A percentile compares a stretch with the other conserved stretches of the same genome.
Evolutionary conservation across 805 yeast genomes (phyloP).

Genomic region (Danielia reshetovae): DNA sequence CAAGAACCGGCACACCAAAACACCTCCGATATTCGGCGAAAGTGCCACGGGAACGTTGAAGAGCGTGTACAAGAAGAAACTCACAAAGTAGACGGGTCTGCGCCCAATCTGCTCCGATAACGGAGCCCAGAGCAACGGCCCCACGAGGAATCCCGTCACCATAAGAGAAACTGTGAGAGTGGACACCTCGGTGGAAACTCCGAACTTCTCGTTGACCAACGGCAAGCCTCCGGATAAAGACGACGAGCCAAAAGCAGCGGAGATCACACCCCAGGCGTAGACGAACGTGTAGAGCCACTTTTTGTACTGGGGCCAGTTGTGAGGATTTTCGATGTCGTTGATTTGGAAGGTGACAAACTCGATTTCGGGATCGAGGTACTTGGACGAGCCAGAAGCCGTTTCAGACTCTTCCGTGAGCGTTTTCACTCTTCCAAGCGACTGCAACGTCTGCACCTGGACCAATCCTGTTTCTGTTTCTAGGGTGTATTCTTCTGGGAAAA

Average conservation of each 20-base stretch:
- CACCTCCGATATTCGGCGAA: slow-evolving; percentile 76
- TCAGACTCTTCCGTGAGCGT: slow-evolving; percentile 13
- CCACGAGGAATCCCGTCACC: slow-evolving; percentile 86
- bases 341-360: slow-evolving; percentile 81
- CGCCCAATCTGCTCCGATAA: slow-evolving; percentile 82
- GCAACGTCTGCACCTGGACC: slow-evolving; percentile 75
- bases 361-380: slow-evolving; percentile 56
- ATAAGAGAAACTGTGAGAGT: slow-evolving; percentile 76
- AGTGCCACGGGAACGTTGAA: slow-evolving; percentile 87
- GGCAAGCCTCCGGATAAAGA: slow-evolving; percentile 83
- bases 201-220: slow-evolving; percentile 59
- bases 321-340: slow-evolving; percentile 86
- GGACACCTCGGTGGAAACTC: slow-evolving; percentile 76
- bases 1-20: slow-evolving; percentile 77
- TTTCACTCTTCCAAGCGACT: slow-evolving; percentile 54
- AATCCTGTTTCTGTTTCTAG: slow-evolving; percentile 85
- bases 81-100: slow-evolving; percentile 74
- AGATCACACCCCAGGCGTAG: slow-evolving; percentile 69
- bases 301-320: slow-evolving; percentile 62
- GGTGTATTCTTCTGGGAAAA: slow-evolving; percentile 91
- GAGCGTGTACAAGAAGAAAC: slow-evolving; percentile 68
- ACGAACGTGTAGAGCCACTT: slow-evolving; percentile 68
- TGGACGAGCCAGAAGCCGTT: no score
- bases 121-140: slow-evolving; percentile 90
- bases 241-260: slow-evolving; percentile 92